Evolutionary conservation across 2,329 filamentous ascomycete species (phyloP).

Genomic region (Paecilomyces fulvus): DNA sequence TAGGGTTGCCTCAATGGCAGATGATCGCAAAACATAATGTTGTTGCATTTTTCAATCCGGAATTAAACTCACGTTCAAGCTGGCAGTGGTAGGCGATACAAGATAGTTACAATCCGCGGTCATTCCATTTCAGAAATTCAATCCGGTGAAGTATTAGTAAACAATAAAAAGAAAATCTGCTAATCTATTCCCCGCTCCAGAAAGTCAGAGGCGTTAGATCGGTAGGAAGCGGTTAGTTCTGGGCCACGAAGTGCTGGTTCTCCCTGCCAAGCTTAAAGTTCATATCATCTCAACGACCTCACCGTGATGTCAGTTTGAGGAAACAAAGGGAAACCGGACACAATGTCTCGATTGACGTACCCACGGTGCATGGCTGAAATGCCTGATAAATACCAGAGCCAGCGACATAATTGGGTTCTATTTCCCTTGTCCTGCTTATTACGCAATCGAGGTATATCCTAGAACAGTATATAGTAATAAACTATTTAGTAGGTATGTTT

Average conservation of each 20-base stretch:
- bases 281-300: constrained; percentile 5
- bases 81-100: neutral
- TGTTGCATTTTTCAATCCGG: neutral
- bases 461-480: neutral
- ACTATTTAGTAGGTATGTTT: neutral
- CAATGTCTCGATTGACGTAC: neutral
- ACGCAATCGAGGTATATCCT: neutral
- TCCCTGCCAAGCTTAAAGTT: neutral
- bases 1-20: neutral
- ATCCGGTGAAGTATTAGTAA: neutral
- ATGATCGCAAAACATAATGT: neutral
- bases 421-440: neutral
- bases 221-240: neutral
- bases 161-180: neutral
- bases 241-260: neutral
- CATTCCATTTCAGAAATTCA: neutral
- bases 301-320: constrained; percentile 11
- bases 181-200: neutral
- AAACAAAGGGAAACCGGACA: neutral
- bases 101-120: neutral
- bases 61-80: neutral
- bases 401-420: neutral
- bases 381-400: neutral
- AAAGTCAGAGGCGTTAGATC: neutral
- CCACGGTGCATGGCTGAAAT: neutral